These are phyloP conservation scores for Cotoneaster glaucophyllus DNA, from an alignment of 306 rosid genomes.

Conservation along the genomic window DNA sequence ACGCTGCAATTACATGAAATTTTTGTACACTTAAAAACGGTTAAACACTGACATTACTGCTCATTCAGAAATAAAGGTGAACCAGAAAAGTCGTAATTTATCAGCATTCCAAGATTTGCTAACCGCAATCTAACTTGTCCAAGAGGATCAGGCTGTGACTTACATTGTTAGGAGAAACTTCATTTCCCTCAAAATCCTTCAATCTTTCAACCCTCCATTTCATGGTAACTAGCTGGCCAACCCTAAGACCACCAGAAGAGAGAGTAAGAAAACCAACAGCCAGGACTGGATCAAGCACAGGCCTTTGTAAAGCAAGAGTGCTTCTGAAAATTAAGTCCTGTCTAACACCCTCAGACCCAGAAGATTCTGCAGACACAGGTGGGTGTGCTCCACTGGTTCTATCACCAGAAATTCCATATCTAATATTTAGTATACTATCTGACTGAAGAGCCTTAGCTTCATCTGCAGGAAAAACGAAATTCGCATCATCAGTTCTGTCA, in stretches of 20 bases:
- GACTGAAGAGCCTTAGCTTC: slow-evolving; percentile 32
- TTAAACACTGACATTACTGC: neutral
- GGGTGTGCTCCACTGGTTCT: slow-evolving; percentile 85
- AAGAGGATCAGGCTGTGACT: slow-evolving; percentile 19
- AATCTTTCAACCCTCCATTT: slow-evolving; percentile 96
- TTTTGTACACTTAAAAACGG: neutral
- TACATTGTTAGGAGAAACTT: slow-evolving; percentile 49
- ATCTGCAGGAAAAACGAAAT: slow-evolving; percentile 33
- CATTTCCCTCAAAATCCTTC: slow-evolving; percentile 52
- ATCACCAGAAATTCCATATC: slow-evolving; percentile 79
- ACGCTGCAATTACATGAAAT: neutral
- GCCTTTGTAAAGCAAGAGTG: slow-evolving; percentile 78
- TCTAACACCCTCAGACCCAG: slow-evolving; percentile 36
- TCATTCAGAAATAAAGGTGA: neutral
- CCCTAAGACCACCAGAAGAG: slow-evolving; percentile 76
- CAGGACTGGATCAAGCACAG: slow-evolving; percentile 90
- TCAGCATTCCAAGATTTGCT: neutral
- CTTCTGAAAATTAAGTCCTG: slow-evolving; percentile 78
- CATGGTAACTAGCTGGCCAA: slow-evolving; percentile 86
- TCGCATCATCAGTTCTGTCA: neutral
- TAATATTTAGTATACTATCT: slow-evolving; percentile 72
- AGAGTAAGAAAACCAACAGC: slow-evolving; percentile 98
- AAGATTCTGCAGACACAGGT: slow-evolving; percentile 45
- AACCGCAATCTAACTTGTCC: neutral
- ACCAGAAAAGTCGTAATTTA: neutral